A percentile compares a stretch with the other conserved stretches of the same genome.
phyloP scores from a whole-genome alignment of 2,329 filamentous ascomycete species.

The Didymella glomerata region DNA sequence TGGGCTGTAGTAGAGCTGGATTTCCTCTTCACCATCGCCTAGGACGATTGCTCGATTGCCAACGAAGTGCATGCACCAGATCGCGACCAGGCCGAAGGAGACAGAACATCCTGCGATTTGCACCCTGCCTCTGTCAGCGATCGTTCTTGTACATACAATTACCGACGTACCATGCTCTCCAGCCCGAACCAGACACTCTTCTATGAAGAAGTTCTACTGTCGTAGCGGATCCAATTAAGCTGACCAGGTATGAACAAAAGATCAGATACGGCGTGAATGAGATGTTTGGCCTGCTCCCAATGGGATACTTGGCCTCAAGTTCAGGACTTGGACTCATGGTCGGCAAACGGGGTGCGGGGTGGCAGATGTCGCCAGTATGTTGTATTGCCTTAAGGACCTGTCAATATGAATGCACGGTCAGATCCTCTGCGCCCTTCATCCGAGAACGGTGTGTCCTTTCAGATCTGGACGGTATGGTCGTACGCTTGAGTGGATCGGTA shows the following conservation, averaged over 20 bases:
- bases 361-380: neutral
- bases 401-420: neutral
- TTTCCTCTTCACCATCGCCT: conserved; percentile 63
- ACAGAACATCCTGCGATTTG: conserved; percentile 54
- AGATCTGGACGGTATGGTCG: neutral
- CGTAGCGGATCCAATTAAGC: conserved; percentile 77
- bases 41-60: conserved; percentile 82
- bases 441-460: neutral
- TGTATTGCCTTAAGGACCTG: neutral
- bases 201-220: conserved; percentile 84
- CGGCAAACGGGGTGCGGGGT: neutral
- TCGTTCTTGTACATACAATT: conserved; percentile 31
- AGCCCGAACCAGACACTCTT: conserved; percentile 66
- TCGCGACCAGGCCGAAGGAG: conserved; percentile 59
- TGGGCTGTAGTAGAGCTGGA: conserved; percentile 78
- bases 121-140: conserved; percentile 42
- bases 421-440: conserved; percentile 3
- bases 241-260: conserved; percentile 68
- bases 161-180: conserved; percentile 44
- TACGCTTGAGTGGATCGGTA: neutral
- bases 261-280: conserved; percentile 57
- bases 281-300: conserved; percentile 50
- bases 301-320: conserved; percentile 38
- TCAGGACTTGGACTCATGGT: conserved; percentile 23
- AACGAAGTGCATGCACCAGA: conserved; percentile 76